A percentile compares a stretch with the other conserved stretches of the same genome.
These are phyloP conservation scores for Aschersonia sp. DNA, from an alignment of 2,329 filamentous ascomycete genomes.

Conservation along the genomic window DNA sequence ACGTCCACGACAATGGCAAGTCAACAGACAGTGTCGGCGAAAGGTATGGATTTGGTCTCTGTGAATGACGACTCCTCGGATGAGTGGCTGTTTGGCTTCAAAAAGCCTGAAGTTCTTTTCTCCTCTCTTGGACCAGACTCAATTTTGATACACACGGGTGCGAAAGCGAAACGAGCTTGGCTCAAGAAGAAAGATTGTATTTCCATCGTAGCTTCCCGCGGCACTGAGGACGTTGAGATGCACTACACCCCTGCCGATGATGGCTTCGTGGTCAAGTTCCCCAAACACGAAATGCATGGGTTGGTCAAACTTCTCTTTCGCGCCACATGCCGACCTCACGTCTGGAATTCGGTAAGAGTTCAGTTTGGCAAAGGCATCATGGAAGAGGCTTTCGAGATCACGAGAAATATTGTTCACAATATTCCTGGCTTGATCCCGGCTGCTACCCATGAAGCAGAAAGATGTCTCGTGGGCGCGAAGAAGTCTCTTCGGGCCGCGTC, in stretches of 20 bases:
- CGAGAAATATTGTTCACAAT: constrained; percentile 26
- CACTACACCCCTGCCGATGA: constrained; percentile 32
- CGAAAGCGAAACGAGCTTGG: constrained; percentile 35
- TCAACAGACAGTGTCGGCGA: constrained; percentile 5
- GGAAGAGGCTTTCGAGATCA: constrained; percentile 27
- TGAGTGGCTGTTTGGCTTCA: constrained; percentile 19
- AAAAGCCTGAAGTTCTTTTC: constrained; percentile 16
- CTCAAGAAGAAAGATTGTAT: constrained; percentile 38
- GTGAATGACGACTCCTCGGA: constrained; percentile 12
- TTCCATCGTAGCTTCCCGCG: constrained; percentile 37
- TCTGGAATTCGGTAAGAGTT: constrained; percentile 45
- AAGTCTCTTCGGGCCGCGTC: constrained; percentile 17
- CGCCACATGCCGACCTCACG: constrained; percentile 42
- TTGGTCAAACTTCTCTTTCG: constrained; percentile 41
- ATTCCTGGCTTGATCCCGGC: constrained; percentile 25
- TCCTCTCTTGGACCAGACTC: constrained; percentile 26
- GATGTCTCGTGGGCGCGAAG: constrained; percentile 19
- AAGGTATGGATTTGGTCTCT: constrained; percentile 13
- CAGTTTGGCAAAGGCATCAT: constrained; percentile 40
- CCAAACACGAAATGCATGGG: constrained; percentile 39
- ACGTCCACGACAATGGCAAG: constrained; percentile 2
- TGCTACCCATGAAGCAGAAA: constrained; percentile 22
- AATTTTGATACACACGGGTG: constrained; percentile 38
- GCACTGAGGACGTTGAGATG: constrained; percentile 29
- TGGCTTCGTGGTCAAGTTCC: constrained; percentile 37